Conservation (phyloP, 2,329 filamentous ascomycete species). For the Botrytis porri region DNA sequence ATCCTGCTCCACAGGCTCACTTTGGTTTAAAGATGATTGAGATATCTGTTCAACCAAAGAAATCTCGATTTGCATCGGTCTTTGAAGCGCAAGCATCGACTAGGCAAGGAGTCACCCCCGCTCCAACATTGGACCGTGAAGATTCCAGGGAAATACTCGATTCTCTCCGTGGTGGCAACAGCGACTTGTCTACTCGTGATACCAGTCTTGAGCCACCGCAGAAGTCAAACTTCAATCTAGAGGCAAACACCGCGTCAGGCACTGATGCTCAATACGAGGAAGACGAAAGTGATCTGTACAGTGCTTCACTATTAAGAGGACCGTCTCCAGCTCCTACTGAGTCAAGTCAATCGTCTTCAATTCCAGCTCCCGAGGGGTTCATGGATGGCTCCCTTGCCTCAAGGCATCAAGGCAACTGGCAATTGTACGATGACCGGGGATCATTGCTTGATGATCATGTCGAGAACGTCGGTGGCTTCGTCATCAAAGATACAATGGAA, state of each 20-base stretch:
- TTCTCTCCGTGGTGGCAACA: neutral
- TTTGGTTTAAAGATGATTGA: neutral
- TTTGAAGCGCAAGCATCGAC: neutral
- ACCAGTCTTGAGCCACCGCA: neutral
- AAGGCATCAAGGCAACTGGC: neutral
- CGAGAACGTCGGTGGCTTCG: neutral
- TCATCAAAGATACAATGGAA: neutral
- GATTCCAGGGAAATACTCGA: neutral
- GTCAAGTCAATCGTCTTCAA: no score
- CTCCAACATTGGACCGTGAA: neutral
- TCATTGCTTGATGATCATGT: neutral
- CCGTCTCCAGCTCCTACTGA: neutral
- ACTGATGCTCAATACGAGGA: neutral
- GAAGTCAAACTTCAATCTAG: no score
- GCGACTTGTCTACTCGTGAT: fast-evolving
- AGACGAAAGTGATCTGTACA: neutral
- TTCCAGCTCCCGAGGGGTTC: neutral
- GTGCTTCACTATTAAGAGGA: neutral
- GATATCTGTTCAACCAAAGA: neutral
- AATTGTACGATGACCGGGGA: neutral
- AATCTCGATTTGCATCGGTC: neutral
- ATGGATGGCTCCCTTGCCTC: neutral
- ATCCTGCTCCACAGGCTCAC: neutral
- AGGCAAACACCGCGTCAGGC: neutral
- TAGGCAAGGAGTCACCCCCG: neutral